Evolutionary conservation across 495 filamentous ascomycete genomes (phyloP), one percentile per base, ranked within the genome.

Genomic region (Penicillium coffeae): DNA sequence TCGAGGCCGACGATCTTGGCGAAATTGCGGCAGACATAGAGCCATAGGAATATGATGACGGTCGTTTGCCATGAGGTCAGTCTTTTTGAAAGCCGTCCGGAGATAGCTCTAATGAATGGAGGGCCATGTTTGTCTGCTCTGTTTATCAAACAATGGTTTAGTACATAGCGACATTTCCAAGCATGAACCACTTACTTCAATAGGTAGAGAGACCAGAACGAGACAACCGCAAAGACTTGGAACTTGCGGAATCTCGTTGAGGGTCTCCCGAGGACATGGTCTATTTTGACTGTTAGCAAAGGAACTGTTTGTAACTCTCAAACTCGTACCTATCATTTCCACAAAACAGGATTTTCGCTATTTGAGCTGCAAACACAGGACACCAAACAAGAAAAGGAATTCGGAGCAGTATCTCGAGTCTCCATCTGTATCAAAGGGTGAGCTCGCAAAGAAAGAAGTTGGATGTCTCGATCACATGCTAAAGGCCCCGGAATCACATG

Each of bases 1-100:
- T 95, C 93, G 30, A 98, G 82, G 10, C 89, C 88, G 42, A 96
- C 76, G 5, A 98, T 82, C 54, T 94, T 93, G 55, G 85, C 88
- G 47, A 98, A 92, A 65, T 97, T 97, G 34, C 93, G 87, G 41
- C 86, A 80, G 37, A 90, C 73, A 63, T 97, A 98, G 41, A 96
- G 86, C 72, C 89, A 94, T 40, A 97, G 79, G 60, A 95, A 83
- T 45, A 92, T 91, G 33, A 91, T 72, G 45, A 95, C 84, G 14
- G 95, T 76, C 12, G 83, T 90, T 68, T 95, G 93, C 88, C 93
- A 97, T 45, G 84, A 73, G 10, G 89, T 94, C 36, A 96, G 72
- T 47, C 76, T 81, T 19, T 67, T 76, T 15, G 82, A 80, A 16
- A 95, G 78, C 34, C 79, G 71, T 44, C 77, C 69, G 1, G 92